phyloP scores from a whole-genome alignment of 257 asterid genomes.

The Nicotiana paniculata region DNA sequence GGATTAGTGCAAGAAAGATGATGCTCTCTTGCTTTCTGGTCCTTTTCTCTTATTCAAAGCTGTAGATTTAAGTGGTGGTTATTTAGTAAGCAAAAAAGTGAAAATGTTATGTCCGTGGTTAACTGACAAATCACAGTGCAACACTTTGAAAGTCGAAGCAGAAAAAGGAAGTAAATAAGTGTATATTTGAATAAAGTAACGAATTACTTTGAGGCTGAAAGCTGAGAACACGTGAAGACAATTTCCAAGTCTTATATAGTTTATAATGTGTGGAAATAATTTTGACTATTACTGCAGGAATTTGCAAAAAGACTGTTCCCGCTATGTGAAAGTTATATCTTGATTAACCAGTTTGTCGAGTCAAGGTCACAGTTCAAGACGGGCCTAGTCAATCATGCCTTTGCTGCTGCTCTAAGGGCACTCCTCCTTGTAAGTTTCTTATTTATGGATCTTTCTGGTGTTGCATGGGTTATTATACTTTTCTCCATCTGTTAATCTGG shows the following conservation, averaged over 20 bases:
- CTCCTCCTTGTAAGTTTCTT: constrained; percentile 73
- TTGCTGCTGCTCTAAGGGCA: constrained; percentile 90
- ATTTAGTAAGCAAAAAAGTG: background rate
- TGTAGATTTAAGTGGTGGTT: background rate
- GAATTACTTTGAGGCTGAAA: background rate
- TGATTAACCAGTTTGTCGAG: constrained; percentile 80
- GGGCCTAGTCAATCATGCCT: constrained; percentile 94
- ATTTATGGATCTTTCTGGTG: background rate
- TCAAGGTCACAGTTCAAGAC: constrained; percentile 83
- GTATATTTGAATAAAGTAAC: background rate
- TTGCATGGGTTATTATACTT: background rate
- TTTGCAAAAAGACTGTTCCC: constrained; percentile 83
- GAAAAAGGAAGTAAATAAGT: background rate
- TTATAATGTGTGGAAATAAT: background rate
- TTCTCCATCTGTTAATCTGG: background rate
- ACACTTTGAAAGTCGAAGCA: background rate
- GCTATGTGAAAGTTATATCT: constrained; percentile 73
- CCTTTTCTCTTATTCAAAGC: background rate
- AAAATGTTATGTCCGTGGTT: background rate
- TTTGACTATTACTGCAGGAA: constrained; percentile 50
- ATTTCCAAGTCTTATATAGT: background rate
- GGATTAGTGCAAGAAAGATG: background rate
- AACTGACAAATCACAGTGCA: background rate
- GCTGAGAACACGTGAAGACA: background rate
- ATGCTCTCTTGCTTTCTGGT: background rate